Evolutionary conservation across 1,139 yeast species (phyloP).

Genomic region (Scheffersomyces cryptocercus): DNA sequence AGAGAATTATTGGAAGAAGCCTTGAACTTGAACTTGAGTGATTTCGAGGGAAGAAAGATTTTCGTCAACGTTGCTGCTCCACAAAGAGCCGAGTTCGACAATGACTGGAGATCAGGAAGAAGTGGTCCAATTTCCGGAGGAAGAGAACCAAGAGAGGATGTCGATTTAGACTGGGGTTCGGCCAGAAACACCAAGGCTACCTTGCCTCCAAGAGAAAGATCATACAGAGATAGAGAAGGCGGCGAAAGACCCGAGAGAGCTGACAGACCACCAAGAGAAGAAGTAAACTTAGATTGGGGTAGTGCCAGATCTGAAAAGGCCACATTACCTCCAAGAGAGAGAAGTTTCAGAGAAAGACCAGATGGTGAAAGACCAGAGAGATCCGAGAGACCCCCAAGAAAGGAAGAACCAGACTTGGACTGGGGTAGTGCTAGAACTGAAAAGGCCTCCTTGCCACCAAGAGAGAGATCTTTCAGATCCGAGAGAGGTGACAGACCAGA

Average conservation of each 20-base stretch:
- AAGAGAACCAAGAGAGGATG: slow-evolving; percentile 24
- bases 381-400: slow-evolving; percentile 29
- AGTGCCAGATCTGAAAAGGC: slow-evolving; percentile 20
- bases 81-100: slow-evolving; percentile 52
- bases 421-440: slow-evolving; percentile 35
- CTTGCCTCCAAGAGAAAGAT: slow-evolving; percentile 44
- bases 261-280: slow-evolving; percentile 34
- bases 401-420: slow-evolving; percentile 47
- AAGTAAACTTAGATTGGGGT: slow-evolving; percentile 50
- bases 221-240: slow-evolving; percentile 22
- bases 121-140: slow-evolving; percentile 32
- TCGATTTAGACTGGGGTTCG: slow-evolving; percentile 32
- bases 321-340: slow-evolving; percentile 22
- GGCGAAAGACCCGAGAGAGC: slow-evolving; percentile 23
- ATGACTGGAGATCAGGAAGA: slow-evolving; percentile 49
- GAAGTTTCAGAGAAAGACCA: slow-evolving; percentile 31
- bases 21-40: slow-evolving; percentile 61
- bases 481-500: slow-evolving; percentile 35
- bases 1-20: slow-evolving; percentile 71
- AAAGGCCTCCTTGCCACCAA: slow-evolving; percentile 20
- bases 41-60: slow-evolving; percentile 73
- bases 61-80: slow-evolving; percentile 93
- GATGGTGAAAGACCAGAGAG: slow-evolving; percentile 21
- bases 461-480: slow-evolving; percentile 22
- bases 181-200: slow-evolving; percentile 34